Conservation (phyloP, 768 basidiomycete genomes). For the Phallus indusiatus region DNA sequence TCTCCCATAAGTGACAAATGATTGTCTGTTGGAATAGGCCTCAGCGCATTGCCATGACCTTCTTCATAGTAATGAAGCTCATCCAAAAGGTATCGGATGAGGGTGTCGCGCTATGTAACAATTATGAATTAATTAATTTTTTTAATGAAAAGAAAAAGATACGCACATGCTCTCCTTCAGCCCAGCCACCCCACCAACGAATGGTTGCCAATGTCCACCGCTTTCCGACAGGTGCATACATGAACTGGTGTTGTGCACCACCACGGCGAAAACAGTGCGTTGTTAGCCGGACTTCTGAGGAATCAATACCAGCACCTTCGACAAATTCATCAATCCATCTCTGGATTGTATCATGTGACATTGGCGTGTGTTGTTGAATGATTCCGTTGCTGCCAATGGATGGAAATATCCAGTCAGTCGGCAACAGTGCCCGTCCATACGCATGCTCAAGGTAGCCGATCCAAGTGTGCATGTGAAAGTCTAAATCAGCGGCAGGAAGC, state of each 20-base stretch:
- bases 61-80: constrained; percentile 19
- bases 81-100: constrained; percentile 24
- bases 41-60: constrained; percentile 16
- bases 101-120: constrained; percentile 14
- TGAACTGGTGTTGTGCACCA: constrained; percentile 2
- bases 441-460: neutral
- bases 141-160: neutral
- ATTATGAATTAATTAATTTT: neutral
- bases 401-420: constrained; percentile 26
- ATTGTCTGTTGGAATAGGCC: neutral
- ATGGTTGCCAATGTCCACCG: constrained; percentile 27
- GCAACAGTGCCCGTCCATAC: constrained; percentile 15
- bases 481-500: constrained; percentile 20
- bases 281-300: constrained; percentile 26
- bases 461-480: constrained; percentile 2
- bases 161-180: constrained; percentile 26
- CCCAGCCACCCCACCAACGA: constrained; percentile 36
- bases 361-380: constrained; percentile 15
- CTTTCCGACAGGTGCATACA: constrained; percentile 23
- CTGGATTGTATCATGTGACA: constrained; percentile 23
- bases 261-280: constrained; percentile 16
- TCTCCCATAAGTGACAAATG: constrained; percentile 3
- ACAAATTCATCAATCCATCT: constrained; percentile 22
- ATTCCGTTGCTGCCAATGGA: constrained; percentile 19
- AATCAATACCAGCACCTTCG: constrained; percentile 18